A percentile compares a stretch with the other conserved stretches of the same genome.
Evolutionary conservation across 495 filamentous ascomycete species (phyloP).

Genomic region (Cladorrhinum samala): DNA sequence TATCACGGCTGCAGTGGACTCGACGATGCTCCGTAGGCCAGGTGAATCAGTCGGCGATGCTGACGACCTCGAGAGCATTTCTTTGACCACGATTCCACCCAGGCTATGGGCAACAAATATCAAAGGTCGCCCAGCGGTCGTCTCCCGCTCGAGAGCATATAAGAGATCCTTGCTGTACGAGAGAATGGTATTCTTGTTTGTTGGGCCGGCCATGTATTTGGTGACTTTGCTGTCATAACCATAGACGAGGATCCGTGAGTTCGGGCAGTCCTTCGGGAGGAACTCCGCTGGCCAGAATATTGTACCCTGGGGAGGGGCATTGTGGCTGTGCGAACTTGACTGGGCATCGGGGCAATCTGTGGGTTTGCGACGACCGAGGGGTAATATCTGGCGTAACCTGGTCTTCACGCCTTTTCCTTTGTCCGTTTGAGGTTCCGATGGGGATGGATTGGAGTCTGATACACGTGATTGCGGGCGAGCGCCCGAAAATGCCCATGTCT

Average conservation of each 20-base stretch:
- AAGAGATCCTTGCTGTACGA: constrained; percentile 35
- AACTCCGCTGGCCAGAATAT: constrained; percentile 2
- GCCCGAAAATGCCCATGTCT: not conserved
- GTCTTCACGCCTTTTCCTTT: not conserved
- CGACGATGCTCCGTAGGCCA: constrained; percentile 16
- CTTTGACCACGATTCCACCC: constrained; percentile 19
- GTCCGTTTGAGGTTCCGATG: not conserved
- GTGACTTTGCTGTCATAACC: constrained; percentile 35
- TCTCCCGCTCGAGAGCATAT: constrained; percentile 7
- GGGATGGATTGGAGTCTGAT: no score
- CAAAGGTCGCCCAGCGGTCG: constrained; percentile 16
- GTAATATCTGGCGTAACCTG: no score
- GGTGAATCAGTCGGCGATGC: not conserved
- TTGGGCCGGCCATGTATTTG: constrained; percentile 15
- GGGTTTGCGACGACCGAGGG: no score
- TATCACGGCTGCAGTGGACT: constrained; percentile 30
- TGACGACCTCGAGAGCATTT: constrained; percentile 1
- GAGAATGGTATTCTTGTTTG: constrained; percentile 28
- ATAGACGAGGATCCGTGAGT: not conserved
- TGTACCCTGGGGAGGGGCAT: no score
- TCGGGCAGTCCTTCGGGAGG: not conserved
- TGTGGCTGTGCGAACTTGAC: no score
- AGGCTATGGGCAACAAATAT: constrained; percentile 37
- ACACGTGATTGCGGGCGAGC: no score
- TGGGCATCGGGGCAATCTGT: no score